Evolutionary conservation across 208 protist genomes (phyloP).

Genomic region (Trypanosoma avium): DNA sequence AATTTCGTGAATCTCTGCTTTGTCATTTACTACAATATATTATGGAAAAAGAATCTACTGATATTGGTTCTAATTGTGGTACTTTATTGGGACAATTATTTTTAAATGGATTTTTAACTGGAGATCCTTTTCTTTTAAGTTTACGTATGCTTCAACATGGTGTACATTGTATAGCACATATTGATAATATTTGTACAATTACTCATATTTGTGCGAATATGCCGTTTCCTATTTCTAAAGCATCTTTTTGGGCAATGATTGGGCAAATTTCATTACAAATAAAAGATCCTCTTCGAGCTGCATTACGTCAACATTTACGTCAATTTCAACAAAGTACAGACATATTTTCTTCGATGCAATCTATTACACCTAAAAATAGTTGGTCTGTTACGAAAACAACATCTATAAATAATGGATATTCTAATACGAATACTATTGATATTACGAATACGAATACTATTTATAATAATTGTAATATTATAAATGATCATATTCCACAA

Average conservation of each 20-base stretch:
- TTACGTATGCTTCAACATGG: slow-evolving; percentile 60
- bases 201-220: slow-evolving; percentile 59
- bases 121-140: slow-evolving; percentile 78
- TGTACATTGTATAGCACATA: slow-evolving; percentile 36
- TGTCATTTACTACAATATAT: slow-evolving; percentile 52
- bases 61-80: slow-evolving; percentile 53
- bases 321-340: slow-evolving; percentile 40
- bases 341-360: slow-evolving; percentile 1
- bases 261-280: slow-evolving; percentile 36
- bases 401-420: too few species aligned
- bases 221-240: slow-evolving; percentile 52
- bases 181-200: slow-evolving; percentile 76
- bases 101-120: slow-evolving; percentile 41
- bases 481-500: neutral
- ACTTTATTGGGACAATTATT: slow-evolving; percentile 61
- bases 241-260: slow-evolving; percentile 75
- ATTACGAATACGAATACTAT: too few species aligned
- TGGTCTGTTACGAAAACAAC: neutral
- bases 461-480: too few species aligned
- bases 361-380: neutral
- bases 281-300: slow-evolving; percentile 26
- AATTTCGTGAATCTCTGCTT: slow-evolving; percentile 67
- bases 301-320: slow-evolving; percentile 60
- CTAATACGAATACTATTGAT: too few species aligned
- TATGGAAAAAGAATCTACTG: slow-evolving; percentile 32